Percentiles rank a stretch among this genome's conserved stretches.
Conservation (phyloP, 106 monocot species). For the Apostasia ramifera region DNA sequence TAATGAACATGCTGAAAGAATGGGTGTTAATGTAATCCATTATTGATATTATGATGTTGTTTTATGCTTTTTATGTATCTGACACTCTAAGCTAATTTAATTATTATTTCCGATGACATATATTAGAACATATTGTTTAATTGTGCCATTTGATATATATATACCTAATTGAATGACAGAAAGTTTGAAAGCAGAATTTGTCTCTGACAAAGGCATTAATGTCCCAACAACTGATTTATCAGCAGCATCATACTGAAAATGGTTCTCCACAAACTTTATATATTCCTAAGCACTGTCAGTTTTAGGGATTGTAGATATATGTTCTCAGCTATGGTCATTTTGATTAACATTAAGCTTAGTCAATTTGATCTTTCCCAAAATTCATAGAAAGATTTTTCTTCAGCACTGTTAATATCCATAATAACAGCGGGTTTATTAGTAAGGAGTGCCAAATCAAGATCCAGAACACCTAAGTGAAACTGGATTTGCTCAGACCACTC, state of each 20-base stretch:
- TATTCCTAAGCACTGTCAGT: neutral
- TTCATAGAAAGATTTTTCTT: conserved; percentile 4
- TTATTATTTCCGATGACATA: too few species aligned
- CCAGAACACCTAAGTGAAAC: conserved; percentile 3
- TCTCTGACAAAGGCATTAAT: conserved; percentile 1
- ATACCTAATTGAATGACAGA: too few species aligned
- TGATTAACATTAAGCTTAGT: conserved; percentile 14
- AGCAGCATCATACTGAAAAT: neutral
- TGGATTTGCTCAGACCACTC: conserved; percentile 1
- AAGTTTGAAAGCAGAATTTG: too few species aligned
- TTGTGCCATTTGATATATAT: too few species aligned
- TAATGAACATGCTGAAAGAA: too few species aligned
- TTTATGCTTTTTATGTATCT: too few species aligned
- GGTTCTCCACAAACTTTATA: neutral
- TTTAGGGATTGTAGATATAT: conserved; percentile 5
- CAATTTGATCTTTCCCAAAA: conserved; percentile 14
- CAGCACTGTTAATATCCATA: neutral
- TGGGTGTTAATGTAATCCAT: too few species aligned
- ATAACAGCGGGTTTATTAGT: neutral
- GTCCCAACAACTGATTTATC: conserved; percentile 13
- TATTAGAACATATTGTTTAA: too few species aligned
- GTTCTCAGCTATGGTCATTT: conserved; percentile 6
- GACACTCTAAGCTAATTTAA: too few species aligned
- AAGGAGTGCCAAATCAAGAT: conserved; percentile 2
- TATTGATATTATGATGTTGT: too few species aligned